Base-by-base conservation (phyloP, 2,329 filamentous ascomycete species). In the Beauveria sp. region DNA sequence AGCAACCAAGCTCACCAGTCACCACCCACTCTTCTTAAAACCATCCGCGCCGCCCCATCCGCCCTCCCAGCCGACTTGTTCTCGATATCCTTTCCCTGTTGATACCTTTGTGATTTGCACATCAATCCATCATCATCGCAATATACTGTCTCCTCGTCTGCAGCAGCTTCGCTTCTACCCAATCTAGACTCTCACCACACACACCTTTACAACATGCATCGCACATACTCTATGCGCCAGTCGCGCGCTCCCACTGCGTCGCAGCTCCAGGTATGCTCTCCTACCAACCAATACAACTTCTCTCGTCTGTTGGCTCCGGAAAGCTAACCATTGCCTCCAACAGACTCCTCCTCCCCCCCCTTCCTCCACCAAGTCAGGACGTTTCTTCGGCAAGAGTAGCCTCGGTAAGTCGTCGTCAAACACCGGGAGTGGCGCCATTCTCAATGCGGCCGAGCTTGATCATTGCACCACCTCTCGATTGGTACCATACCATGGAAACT, bases 191-290 rank as follows among this genome's bases (percentile, higher is more conserved):
- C 47, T 53, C 46, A 20, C 30, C 34, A 24, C 48, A 40, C 61
- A 30, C 56, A 30, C 28, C 37, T 64, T 64, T 57, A 62, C 77
- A 78, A 64, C 61, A 99, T 99, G 93, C 94, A 99, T 85, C 92
- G 93, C 76, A 97, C 94, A 67, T 99, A 97, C 77, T 96, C 92
- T 70, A 96, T 97, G 94, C 92, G 94, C 88, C 90, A 96, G 79
- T 89, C 90, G 77, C 88, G 94, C 83, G 91, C 91, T 77, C 94
- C 94, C 54, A 99, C 94, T 67, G 94, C 94, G 72, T 96, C 92
- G 72, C 83, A 85, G 72, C 79, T 86, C 51, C 82, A 85, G 75
- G 83, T 85, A 71, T 64, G 76, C 63, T 14, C 16, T 51, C 8
- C n/a, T 18, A 41, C 16, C 14, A 28, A n/a, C 22, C 40, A 54